A percentile compares a stretch with the other conserved stretches of the same genome.
These are phyloP conservation scores for Phoenix dactylifera DNA, from an alignment of 176 grass and related monocot species.

Conservation along the genomic window DNA sequence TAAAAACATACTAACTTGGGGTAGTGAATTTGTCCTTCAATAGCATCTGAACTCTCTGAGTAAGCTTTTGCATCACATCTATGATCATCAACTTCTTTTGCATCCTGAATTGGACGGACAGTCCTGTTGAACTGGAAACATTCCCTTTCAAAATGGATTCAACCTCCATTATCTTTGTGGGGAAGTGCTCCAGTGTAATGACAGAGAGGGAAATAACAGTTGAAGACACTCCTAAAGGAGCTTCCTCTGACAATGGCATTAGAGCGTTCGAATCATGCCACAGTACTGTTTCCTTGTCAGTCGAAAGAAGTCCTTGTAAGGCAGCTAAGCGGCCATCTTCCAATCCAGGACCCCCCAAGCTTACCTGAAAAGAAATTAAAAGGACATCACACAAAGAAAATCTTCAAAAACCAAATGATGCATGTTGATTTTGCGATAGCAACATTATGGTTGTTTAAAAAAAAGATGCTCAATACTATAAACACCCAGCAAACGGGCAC, in stretches of 20 bases:
- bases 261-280: conserved; percentile 46
- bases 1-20: neutral
- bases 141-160: conserved; percentile 46
- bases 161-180: conserved; percentile 91
- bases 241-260: conserved; percentile 38
- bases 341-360: conserved; percentile 50
- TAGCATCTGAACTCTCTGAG: conserved; percentile 52
- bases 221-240: conserved; percentile 48
- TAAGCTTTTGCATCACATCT: conserved; percentile 67
- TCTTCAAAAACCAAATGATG: too few species aligned
- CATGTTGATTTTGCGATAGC: too few species aligned
- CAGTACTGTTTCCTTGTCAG: conserved; percentile 33
- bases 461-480: too few species aligned
- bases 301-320: conserved; percentile 44
- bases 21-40: conserved; percentile 18
- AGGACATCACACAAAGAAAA: too few species aligned
- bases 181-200: conserved; percentile 69
- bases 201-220: conserved; percentile 68
- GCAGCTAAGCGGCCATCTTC: conserved; percentile 79
- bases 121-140: conserved; percentile 33
- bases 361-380: conserved; percentile 38
- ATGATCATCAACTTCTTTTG: conserved; percentile 73
- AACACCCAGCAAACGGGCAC: too few species aligned
- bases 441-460: too few species aligned
- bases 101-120: conserved; percentile 72